A percentile compares a stretch with the other conserved stretches of the same genome.
phyloP scores from a whole-genome alignment of 371 early-diverging fungal genomes.

The Mortierella sp. region DNA sequence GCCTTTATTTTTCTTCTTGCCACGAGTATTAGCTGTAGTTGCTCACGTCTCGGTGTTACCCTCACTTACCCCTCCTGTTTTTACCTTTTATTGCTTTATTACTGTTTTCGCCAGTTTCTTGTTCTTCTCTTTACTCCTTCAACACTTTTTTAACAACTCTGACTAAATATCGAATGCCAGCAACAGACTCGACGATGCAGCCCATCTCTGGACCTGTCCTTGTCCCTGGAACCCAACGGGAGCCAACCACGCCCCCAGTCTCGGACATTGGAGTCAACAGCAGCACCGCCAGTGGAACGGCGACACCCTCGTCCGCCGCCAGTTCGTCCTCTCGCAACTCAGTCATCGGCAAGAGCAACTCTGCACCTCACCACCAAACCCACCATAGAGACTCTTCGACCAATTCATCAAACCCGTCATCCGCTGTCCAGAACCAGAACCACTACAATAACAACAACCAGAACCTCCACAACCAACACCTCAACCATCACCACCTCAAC shows the following conservation, averaged over 20 bases:
- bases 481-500: background rate
- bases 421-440: background rate
- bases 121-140: background rate
- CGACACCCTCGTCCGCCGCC: background rate
- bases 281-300: background rate
- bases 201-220: conserved; percentile 52
- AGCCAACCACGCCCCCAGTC: conserved; percentile 37
- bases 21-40: background rate
- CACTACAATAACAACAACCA: conserved; percentile 3
- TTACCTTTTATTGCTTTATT: background rate
- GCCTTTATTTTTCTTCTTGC: background rate
- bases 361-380: background rate
- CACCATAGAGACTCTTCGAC: background rate
- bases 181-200: conserved; percentile 38
- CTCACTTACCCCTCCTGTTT: background rate
- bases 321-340: background rate
- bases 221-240: conserved; percentile 51
- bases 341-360: background rate
- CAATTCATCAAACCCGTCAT: background rate
- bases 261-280: background rate
- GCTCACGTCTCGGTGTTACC: background rate
- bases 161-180: conserved; percentile 40
- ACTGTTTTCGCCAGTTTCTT: background rate
- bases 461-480: background rate
- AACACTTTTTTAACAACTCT: background rate